These are phyloP conservation scores for Jatropha curcas DNA, from an alignment of 345 rosid species.

Conservation along the genomic window DNA sequence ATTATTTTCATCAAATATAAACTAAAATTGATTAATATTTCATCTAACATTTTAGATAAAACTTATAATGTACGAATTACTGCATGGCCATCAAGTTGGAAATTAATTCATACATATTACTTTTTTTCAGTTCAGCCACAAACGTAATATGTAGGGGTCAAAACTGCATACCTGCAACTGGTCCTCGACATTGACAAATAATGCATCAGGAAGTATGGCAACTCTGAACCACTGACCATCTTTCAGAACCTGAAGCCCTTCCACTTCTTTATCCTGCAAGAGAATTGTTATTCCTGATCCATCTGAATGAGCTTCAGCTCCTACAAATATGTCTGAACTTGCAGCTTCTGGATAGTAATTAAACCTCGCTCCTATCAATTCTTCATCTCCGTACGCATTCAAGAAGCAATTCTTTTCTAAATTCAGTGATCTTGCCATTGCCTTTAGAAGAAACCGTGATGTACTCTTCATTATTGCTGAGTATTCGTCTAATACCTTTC, in stretches of 20 bases:
- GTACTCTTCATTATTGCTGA: background rate
- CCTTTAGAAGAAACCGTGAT: conserved; percentile 1
- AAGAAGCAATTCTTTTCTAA: conserved; percentile 22
- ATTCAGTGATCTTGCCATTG: conserved; percentile 26
- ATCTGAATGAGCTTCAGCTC: conserved; percentile 20
- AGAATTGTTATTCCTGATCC: background rate
- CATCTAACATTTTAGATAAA: no score
- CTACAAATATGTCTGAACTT: conserved; percentile 19
- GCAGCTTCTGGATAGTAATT: conserved; percentile 20
- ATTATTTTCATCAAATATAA: background rate
- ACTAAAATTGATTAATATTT: no score
- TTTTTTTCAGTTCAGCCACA: no score
- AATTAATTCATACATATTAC: no score
- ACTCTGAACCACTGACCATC: conserved; percentile 2
- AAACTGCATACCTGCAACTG: background rate
- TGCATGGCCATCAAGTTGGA: no score
- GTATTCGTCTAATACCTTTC: conserved; percentile 23
- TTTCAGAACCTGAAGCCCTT: background rate
- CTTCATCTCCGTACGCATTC: conserved; percentile 16
- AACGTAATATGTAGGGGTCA: no score
- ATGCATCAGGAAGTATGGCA: conserved; percentile 2
- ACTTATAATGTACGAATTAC: no score
- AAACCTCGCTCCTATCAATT: conserved; percentile 13
- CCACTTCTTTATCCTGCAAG: background rate
- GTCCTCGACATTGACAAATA: conserved; percentile 5